Evolutionary conservation across 768 basidiomycete species (phyloP), one percentile per base, ranked within the genome.

Genomic region (Calocybe cyanea): DNA sequence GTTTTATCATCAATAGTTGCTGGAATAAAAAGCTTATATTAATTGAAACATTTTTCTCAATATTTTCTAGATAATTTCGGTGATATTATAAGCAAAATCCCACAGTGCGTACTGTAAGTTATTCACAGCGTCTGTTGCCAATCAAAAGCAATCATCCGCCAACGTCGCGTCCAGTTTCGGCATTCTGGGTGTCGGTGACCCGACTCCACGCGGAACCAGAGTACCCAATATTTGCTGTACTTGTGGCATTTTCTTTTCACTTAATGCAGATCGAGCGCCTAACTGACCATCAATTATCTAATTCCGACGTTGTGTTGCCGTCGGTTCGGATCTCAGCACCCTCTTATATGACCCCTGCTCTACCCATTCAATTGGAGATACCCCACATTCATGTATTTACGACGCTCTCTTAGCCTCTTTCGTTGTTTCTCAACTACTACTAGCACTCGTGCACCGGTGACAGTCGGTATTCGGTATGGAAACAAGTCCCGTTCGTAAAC

Each of bases 391-490:
- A 51, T 50, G 49, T 23, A 36, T 41, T 25, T 32, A 8, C 38
- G 39, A 31, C 38, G 43, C 19, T 28, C 49, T 9, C 25, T 37
- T 9, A 15, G 31, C 11, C 35, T 40, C 11, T 45, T 34, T 32
- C 41, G 37, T 38, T 44, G 34, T 18, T 38, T 46, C 24, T 45
- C 45, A 11, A 41, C 46, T 48, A 35, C 41, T 18, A 36, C 25
- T 19, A 23, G 28, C 30, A 11, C 48, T 11, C 53, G 43, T 44
- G 48, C 39, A 18, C 46, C 43, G n/a, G 15, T 68, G 36, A 62
- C 61, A 1, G 50, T 70, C 10, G 68, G 63, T n/a, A 61, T 70
- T 19, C 65, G 68, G 58, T 60, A 41, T 37, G 57, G 41, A 20
- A 9, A 39, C 25, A 21, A 36, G 7, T 14, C n/a, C 31, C 11